Evolutionary conservation across 2,329 filamentous ascomycete genomes (phyloP), one percentile per base, ranked within the genome.

Genomic region (Orbilia blumenaviensis): DNA sequence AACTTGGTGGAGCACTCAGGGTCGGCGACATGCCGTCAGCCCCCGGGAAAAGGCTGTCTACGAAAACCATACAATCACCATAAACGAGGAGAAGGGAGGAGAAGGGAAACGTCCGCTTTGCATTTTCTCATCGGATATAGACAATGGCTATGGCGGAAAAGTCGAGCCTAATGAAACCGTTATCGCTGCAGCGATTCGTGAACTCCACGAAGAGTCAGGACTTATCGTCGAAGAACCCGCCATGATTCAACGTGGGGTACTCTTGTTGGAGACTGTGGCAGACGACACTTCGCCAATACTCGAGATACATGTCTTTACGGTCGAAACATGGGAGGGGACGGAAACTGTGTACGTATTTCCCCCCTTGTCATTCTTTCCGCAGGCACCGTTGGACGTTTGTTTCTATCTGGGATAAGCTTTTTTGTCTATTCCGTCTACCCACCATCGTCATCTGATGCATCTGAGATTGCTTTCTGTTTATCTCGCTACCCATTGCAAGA

Each of bases 81-180:
- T 23, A 38, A n/a, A 66, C 69, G 69, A 74, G 69, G 69, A 74
- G 54, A 56, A 42, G 50, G 36, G 52, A 50, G 52, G 23, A 38
- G 32, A 62, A 54, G 62, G 61, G 69, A 63, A 36, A 63, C 62
- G 14, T 38, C 62, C 54, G 52, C 42, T 66, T 62, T 23, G n/a
- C 8, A 42, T 66, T 61, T 61, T 12, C 25, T 60, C 32, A 44
- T 36, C 34, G 25, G n/a, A 62, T 64, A 64, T 34, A 80, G 79
- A 79, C 48, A 80, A 80, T 73, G 79, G 79, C 50, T 80, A 79
- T 46, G 79, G 79, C 54, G 79, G 79, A 58, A 80, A 80, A 67
- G 74, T 80, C 46, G 79, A 80, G 41, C 69, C 61, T 27, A 66
- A 67, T 27, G 79, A 80, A 77, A 79, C 78, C 16, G 74, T 80